Evolutionary conservation across 129 eudicot species (phyloP).

Genomic region (Gnaphalium uliginosum): DNA sequence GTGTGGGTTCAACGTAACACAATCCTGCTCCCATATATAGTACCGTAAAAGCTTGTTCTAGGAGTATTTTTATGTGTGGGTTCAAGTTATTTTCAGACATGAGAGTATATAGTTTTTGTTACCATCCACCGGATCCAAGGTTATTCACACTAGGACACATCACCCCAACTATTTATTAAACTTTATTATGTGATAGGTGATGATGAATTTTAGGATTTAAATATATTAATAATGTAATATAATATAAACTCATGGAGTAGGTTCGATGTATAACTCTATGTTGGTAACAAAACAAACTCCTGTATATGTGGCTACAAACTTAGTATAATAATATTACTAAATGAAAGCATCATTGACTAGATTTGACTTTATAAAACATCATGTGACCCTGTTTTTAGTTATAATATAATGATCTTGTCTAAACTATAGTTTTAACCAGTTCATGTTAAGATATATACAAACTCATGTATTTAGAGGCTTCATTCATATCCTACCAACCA

Average conservation of each 20-base stretch:
- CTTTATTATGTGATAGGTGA: not conserved
- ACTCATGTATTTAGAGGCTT: not conserved
- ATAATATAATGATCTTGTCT: too few species aligned
- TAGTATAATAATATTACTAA: not conserved
- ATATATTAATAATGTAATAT: not conserved
- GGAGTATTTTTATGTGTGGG: too few species aligned
- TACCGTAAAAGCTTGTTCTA: not conserved
- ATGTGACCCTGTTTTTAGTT: not conserved
- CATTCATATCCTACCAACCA: not conserved
- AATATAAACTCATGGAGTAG: slow-evolving; percentile 1
- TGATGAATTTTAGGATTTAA: not conserved
- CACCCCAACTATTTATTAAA: not conserved
- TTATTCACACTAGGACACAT: slow-evolving; percentile 4
- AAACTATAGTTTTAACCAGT: too few species aligned
- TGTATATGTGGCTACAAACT: not conserved
- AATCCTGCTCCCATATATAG: too few species aligned
- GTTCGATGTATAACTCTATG: not conserved
- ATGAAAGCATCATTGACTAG: not conserved
- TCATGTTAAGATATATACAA: too few species aligned
- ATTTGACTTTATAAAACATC: not conserved
- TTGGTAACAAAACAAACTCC: not conserved
- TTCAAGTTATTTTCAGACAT: too few species aligned
- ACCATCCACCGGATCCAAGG: slow-evolving; percentile 7
- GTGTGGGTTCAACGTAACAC: too few species aligned
- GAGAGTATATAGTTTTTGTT: not conserved